Conservation (phyloP, 768 basidiomycete species). For the Suillus placidus region DNA sequence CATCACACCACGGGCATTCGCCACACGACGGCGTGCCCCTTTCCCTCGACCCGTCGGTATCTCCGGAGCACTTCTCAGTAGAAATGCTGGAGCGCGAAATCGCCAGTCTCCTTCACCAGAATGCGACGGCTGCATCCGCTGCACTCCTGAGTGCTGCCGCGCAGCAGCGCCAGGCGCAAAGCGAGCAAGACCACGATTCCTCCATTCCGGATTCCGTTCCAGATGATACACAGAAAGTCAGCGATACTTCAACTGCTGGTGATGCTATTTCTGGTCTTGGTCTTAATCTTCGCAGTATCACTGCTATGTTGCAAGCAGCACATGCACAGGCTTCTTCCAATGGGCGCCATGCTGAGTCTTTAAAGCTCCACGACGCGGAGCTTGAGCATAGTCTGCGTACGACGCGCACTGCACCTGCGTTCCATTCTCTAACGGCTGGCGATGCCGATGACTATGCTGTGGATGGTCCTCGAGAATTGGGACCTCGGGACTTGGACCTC, state of each 20-base stretch:
- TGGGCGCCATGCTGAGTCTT: slow-evolving; percentile 48
- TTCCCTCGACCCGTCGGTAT: slow-evolving; percentile 42
- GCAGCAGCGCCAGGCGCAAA: slow-evolving; percentile 61
- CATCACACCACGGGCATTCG: slow-evolving; percentile 21
- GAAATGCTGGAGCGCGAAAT: slow-evolving; percentile 82
- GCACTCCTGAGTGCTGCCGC: slow-evolving; percentile 67
- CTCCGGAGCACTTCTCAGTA: slow-evolving; percentile 58
- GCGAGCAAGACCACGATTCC: slow-evolving; percentile 38
- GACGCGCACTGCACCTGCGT: slow-evolving; percentile 75
- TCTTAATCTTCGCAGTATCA: slow-evolving; percentile 63
- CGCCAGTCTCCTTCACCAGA: slow-evolving; percentile 72
- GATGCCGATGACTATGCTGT: slow-evolving; percentile 27
- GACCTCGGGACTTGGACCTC: slow-evolving; percentile 56
- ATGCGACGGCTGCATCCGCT: slow-evolving; percentile 68
- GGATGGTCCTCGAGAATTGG: slow-evolving; percentile 34
- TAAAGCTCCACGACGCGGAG: slow-evolving; percentile 49
- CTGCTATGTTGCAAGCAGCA: slow-evolving; percentile 80
- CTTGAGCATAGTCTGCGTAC: slow-evolving; percentile 48
- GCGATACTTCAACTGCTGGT: slow-evolving; percentile 5
- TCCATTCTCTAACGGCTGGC: slow-evolving; percentile 73
- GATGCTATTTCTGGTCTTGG: slow-evolving; percentile 43
- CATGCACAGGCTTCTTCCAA: slow-evolving; percentile 60
- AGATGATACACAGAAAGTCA: slow-evolving; percentile 15
- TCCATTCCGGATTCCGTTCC: slow-evolving; percentile 32
- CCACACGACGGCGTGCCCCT: slow-evolving; percentile 33